Conservation (phyloP, 371 early-diverging fungal species). For the Rhizopus microsporus region DNA sequence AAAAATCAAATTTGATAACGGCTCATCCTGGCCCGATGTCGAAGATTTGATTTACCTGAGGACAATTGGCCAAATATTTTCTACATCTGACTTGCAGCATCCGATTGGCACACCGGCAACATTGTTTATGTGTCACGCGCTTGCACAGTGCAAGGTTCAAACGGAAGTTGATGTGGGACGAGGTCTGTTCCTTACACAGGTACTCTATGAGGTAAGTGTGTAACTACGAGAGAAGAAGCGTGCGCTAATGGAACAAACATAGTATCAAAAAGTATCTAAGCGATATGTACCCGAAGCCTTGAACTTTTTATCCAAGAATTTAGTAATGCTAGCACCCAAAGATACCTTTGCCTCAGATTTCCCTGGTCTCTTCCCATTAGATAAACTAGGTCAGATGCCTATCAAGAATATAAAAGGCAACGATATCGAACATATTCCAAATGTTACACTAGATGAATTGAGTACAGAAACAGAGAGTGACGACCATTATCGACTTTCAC, state of each 20-base stretch:
- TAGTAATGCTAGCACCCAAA: slow-evolving; percentile 57
- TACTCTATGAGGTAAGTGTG: slow-evolving; percentile 64
- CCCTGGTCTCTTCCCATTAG: slow-evolving; percentile 54
- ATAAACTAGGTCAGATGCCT: slow-evolving; percentile 16
- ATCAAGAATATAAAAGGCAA: slow-evolving; percentile 34
- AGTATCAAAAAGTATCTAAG: slow-evolving; percentile 76
- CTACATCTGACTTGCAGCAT: slow-evolving; percentile 89
- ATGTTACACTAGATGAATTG: slow-evolving; percentile 28
- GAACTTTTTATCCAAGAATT: slow-evolving; percentile 63
- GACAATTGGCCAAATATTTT: slow-evolving; percentile 72
- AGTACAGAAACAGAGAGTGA: slow-evolving; percentile 22
- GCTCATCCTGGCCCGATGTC: slow-evolving; percentile 49
- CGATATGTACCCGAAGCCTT: slow-evolving; percentile 85
- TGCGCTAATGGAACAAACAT: neutral
- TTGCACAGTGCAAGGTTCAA: slow-evolving; percentile 64
- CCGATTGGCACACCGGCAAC: slow-evolving; percentile 84
- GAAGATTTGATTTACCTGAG: slow-evolving; percentile 66
- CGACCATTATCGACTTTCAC: slow-evolving; percentile 25
- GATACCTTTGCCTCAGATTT: slow-evolving; percentile 34
- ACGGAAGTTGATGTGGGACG: slow-evolving; percentile 65
- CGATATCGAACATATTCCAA: slow-evolving; percentile 16
- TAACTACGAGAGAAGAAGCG: neutral
- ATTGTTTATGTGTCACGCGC: slow-evolving; percentile 73
- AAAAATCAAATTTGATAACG: slow-evolving; percentile 31
- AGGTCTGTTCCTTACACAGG: slow-evolving; percentile 75